A percentile compares a stretch with the other conserved stretches of the same genome.
phyloP scores from a whole-genome alignment of 345 rosid genomes.

The Conringia planisiliqua region DNA sequence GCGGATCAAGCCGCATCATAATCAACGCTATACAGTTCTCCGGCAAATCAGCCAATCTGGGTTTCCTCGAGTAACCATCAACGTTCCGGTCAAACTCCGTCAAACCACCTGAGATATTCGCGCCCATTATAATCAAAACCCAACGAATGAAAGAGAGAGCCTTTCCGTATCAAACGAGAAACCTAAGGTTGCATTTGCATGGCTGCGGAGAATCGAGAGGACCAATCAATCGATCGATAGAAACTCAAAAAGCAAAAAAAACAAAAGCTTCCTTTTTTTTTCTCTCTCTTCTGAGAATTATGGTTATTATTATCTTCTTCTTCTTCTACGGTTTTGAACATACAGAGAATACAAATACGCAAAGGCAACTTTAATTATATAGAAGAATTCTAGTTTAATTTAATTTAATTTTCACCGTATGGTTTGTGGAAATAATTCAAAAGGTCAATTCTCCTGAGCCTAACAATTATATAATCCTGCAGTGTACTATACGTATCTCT shows the following conservation, averaged over 20 bases:
- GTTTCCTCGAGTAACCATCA: slow-evolving; percentile 26
- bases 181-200: neutral
- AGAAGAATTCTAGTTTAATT: neutral
- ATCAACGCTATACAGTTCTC: slow-evolving; percentile 61
- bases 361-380: slow-evolving; percentile 9
- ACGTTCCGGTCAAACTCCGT: slow-evolving; percentile 33
- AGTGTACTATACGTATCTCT: slow-evolving; percentile 24
- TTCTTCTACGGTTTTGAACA: slow-evolving; percentile 8
- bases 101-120: slow-evolving; percentile 36
- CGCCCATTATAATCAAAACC: slow-evolving; percentile 37
- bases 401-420: neutral
- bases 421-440: neutral
- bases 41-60: slow-evolving; percentile 52
- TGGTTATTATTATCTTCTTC: neutral
- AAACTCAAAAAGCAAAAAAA: neutral
- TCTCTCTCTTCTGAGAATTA: neutral
- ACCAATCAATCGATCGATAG: neutral
- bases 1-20: slow-evolving; percentile 47
- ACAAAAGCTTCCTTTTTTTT: neutral
- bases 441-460: slow-evolving; percentile 31
- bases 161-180: neutral
- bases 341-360: slow-evolving; percentile 1
- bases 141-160: neutral
- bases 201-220: slow-evolving; percentile 19
- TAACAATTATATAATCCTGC: neutral